phyloP scores from a whole-genome alignment of 805 yeast genomes.

The Myxozyma mucilagina region DNA sequence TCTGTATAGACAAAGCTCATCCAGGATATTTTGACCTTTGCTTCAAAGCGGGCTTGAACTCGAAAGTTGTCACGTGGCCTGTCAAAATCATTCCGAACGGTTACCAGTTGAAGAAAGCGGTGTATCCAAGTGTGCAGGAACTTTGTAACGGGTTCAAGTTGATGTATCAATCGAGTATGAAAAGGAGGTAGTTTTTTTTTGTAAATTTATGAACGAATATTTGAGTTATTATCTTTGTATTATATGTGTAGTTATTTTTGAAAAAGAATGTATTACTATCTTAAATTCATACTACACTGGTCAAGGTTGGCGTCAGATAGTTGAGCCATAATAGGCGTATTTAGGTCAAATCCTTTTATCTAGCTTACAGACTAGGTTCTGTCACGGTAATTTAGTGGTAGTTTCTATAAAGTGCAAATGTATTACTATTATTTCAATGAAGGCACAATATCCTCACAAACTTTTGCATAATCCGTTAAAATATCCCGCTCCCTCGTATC shows the following conservation, averaged over 20 bases:
- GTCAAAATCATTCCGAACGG: constrained; percentile 90
- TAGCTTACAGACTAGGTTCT: not conserved
- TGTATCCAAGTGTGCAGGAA: constrained; percentile 84
- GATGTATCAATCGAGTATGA: constrained; percentile 32
- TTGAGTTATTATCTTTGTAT: not conserved
- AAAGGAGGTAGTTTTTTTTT: not conserved
- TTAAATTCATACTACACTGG: too few species aligned
- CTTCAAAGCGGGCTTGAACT: constrained; percentile 64
- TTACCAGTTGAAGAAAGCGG: constrained; percentile 64
- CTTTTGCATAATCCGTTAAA: constrained; percentile 50
- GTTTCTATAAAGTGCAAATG: not conserved
- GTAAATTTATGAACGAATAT: not conserved
- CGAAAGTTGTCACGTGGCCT: constrained; percentile 73
- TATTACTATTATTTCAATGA: constrained; percentile 41
- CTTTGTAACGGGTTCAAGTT: constrained; percentile 95
- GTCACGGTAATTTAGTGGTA: too few species aligned
- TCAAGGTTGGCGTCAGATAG: too few species aligned
- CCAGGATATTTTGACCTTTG: constrained; percentile 93
- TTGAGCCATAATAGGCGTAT: too few species aligned
- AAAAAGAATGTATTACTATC: too few species aligned
- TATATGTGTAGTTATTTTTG: not conserved
- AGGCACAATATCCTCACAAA: constrained; percentile 60
- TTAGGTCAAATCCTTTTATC: not conserved
- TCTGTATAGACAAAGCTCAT: constrained; percentile 82
- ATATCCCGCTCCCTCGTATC: constrained; percentile 38